A percentile compares a stretch with the other conserved stretches of the same genome.
Evolutionary conservation across 106 monocot genomes (phyloP).

Genomic region (Triglochin maritima): DNA sequence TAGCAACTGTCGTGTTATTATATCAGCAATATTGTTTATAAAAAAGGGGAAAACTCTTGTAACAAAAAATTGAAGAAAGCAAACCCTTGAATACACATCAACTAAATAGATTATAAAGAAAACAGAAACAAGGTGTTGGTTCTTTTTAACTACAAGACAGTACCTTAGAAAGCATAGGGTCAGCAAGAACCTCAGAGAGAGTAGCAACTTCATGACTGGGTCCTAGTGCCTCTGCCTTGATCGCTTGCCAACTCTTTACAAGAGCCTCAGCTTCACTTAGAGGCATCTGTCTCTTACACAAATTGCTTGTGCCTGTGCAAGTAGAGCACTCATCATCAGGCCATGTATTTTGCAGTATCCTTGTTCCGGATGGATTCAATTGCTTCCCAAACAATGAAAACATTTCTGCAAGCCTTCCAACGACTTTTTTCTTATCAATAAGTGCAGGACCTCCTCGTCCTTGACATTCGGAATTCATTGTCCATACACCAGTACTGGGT

Average conservation of each 20-base stretch:
- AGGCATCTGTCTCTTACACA: slow-evolving; percentile 42
- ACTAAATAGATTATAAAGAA: not conserved
- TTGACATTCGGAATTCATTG: slow-evolving; percentile 1
- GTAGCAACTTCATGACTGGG: slow-evolving; percentile 46
- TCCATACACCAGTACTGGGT: slow-evolving; percentile 8
- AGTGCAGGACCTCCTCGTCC: slow-evolving; percentile 4
- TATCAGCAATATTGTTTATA: no score
- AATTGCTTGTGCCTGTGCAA: slow-evolving; percentile 9
- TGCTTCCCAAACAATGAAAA: slow-evolving; percentile 19
- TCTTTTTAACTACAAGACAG: not conserved
- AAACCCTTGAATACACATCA: no score
- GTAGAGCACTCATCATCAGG: slow-evolving; percentile 17
- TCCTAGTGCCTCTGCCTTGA: slow-evolving; percentile 83
- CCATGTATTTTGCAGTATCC: slow-evolving; percentile 15
- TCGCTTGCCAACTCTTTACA: slow-evolving; percentile 70
- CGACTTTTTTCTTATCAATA: slow-evolving; percentile 12
- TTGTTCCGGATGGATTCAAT: slow-evolving; percentile 10
- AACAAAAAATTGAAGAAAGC: not conserved
- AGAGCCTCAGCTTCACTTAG: slow-evolving; percentile 71
- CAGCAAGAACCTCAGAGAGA: slow-evolving; percentile 67
- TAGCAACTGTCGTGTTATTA: no score
- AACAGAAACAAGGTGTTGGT: not conserved
- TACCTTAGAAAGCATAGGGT: slow-evolving; percentile 86
- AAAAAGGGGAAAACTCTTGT: not conserved
- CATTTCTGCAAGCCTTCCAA: slow-evolving; percentile 27